These are phyloP conservation scores for Incumbomyces lentus DNA, from an alignment of 2,329 filamentous ascomycete genomes.

Conservation along the genomic window DNA sequence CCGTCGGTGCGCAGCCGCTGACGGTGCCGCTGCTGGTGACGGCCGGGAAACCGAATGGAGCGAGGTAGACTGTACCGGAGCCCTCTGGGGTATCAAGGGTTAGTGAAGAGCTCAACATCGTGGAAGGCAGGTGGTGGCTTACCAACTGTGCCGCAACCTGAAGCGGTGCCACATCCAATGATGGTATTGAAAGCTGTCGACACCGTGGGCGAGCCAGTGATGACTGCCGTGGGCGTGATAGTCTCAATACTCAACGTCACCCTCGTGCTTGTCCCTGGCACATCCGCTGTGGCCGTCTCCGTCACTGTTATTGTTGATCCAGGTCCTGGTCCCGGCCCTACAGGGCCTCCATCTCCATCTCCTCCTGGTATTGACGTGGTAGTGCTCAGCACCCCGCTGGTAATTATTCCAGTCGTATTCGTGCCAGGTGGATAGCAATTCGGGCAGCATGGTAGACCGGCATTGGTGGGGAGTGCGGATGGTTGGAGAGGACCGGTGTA, in stretches of 20 bases:
- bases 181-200: constrained; percentile 1
- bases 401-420: constrained; percentile 11
- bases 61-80: constrained; percentile 8
- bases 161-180: constrained; percentile 15
- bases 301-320: neutral
- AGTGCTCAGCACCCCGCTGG: constrained; percentile 14
- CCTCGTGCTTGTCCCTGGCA: neutral
- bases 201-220: neutral
- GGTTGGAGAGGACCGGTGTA: constrained; percentile 13
- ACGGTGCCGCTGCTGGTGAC: constrained; percentile 1
- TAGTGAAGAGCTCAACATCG: neutral
- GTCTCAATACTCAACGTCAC: constrained; percentile 1
- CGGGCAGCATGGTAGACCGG: constrained; percentile 15
- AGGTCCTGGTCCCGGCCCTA: neutral
- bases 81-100: neutral
- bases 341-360: neutral
- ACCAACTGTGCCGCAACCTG: constrained; percentile 15
- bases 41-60: constrained; percentile 1
- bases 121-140: neutral
- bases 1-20: constrained; percentile 3
- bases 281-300: neutral
- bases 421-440: constrained; percentile 11
- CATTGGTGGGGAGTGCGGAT: constrained; percentile 6
- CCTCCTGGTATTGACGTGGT: neutral
- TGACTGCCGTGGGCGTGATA: neutral